Evolutionary conservation across 2,329 filamentous ascomycete species (phyloP).

Genomic region (Trematosphaeria pertusa): DNA sequence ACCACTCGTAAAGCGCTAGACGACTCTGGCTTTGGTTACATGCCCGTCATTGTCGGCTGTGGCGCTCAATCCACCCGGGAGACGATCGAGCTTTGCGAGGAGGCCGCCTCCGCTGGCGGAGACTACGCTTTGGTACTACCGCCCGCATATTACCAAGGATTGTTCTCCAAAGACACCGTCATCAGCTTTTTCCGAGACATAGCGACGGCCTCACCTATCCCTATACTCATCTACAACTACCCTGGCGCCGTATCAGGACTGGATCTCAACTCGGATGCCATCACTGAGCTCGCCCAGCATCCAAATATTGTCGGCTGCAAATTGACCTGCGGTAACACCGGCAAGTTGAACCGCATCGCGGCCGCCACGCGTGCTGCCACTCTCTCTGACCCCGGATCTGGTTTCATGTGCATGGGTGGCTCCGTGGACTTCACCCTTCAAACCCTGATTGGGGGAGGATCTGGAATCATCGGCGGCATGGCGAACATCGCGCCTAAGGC

Average conservation of each 20-base stretch:
- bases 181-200: slow-evolving; percentile 71
- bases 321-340: slow-evolving; percentile 73
- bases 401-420: slow-evolving; percentile 75
- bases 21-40: slow-evolving; percentile 66
- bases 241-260: slow-evolving; percentile 69
- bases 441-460: slow-evolving; percentile 71
- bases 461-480: slow-evolving; percentile 74
- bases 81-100: slow-evolving; percentile 71
- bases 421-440: slow-evolving; percentile 78
- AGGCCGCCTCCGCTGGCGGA: slow-evolving; percentile 72
- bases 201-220: slow-evolving; percentile 67
- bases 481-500: slow-evolving; percentile 74
- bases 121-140: slow-evolving; percentile 79
- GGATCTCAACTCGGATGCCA: slow-evolving; percentile 69
- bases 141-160: slow-evolving; percentile 75
- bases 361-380: slow-evolving; percentile 57
- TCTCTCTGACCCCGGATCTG: slow-evolving; percentile 49
- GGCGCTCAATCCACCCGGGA: slow-evolving; percentile 77
- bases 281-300: slow-evolving; percentile 66
- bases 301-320: slow-evolving; percentile 73
- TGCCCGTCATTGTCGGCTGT: slow-evolving; percentile 79
- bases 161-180: slow-evolving; percentile 67
- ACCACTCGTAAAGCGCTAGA: slow-evolving; percentile 75
- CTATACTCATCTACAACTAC: slow-evolving; percentile 74
- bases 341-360: slow-evolving; percentile 68